A percentile compares a stretch with the other conserved stretches of the same genome.
Evolutionary conservation across 306 rosid species (phyloP).

Genomic region (Alnus rubra): DNA sequence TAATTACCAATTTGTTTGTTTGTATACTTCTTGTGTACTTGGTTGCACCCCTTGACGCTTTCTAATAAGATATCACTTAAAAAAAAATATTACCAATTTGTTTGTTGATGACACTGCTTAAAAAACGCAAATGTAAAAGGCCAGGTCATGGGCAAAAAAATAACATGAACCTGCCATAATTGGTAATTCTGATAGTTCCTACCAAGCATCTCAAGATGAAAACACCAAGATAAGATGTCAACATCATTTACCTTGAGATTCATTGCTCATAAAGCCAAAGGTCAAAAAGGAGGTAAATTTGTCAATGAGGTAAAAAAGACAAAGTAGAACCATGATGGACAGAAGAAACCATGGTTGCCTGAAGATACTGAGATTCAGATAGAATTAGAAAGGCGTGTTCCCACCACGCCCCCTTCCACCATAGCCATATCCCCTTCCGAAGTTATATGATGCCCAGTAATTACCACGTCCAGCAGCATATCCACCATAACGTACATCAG

Average conservation of each 20-base stretch:
- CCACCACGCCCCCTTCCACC: slow-evolving; percentile 52
- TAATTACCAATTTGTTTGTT: no score
- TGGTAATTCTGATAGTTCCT: slow-evolving; percentile 24
- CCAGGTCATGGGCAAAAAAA: slow-evolving; percentile 46
- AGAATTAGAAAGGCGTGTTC: slow-evolving; percentile 39
- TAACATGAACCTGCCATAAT: slow-evolving; percentile 39
- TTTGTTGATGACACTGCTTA: slow-evolving; percentile 19
- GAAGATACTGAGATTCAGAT: slow-evolving; percentile 7
- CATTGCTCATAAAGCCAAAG: slow-evolving; percentile 19
- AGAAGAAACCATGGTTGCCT: slow-evolving; percentile 8
- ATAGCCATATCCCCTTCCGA: slow-evolving; percentile 56
- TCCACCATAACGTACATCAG: slow-evolving; percentile 38
- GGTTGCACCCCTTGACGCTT: no score
- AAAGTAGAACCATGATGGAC: slow-evolving; percentile 16
- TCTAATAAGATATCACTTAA: no score
- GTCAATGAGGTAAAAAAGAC: slow-evolving; percentile 8
- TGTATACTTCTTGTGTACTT: no score
- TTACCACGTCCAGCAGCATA: slow-evolving; percentile 49
- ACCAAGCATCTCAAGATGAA: slow-evolving; percentile 6
- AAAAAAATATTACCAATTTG: not conserved
- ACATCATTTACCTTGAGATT: slow-evolving; percentile 26
- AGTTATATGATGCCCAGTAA: slow-evolving; percentile 41
- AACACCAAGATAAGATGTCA: slow-evolving; percentile 14
- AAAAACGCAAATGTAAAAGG: slow-evolving; percentile 24
- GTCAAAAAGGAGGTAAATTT: slow-evolving; percentile 12